A percentile compares a stretch with the other conserved stretches of the same genome.
phyloP scores from a whole-genome alignment of 345 rosid species.

The Bruguiera gymnorhiza region DNA sequence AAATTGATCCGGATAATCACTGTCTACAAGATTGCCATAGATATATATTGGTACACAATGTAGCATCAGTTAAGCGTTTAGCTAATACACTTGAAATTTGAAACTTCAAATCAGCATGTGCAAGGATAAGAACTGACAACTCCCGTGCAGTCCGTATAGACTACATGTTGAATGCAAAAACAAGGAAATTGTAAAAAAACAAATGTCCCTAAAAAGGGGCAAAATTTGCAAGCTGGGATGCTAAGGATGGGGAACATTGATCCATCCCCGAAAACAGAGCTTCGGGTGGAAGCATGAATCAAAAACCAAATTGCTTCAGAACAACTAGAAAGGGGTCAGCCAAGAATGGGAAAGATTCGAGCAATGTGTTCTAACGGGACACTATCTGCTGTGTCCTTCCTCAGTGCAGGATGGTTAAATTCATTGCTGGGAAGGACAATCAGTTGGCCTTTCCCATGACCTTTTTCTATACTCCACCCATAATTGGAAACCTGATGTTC shows the following conservation, averaged over 20 bases:
- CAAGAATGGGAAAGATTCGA: conserved; percentile 85
- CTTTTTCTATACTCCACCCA: conserved; percentile 82
- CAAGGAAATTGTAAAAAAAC: too few relatives aligned
- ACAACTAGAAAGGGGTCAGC: conserved; percentile 30
- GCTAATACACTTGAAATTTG: too few relatives aligned
- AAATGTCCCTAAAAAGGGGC: too few relatives aligned
- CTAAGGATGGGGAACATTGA: too few relatives aligned
- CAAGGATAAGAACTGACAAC: too few relatives aligned
- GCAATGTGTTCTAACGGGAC: conserved; percentile 82
- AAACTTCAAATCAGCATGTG: too few relatives aligned
- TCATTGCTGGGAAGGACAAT: conserved; percentile 58
- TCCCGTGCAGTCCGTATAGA: too few relatives aligned
- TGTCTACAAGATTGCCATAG: conserved; percentile 15
- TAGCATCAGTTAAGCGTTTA: too few relatives aligned
- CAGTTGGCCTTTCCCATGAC: conserved; percentile 51
- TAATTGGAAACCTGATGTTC: conserved; percentile 62
- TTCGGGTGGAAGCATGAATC: background rate
- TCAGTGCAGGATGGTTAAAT: conserved; percentile 82
- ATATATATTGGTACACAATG: too few relatives aligned
- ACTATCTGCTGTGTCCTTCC: conserved; percentile 63
- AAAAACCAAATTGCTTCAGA: background rate
- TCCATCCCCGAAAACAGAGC: too few relatives aligned
- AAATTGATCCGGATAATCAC: background rate
- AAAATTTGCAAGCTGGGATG: too few relatives aligned
- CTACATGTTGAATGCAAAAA: too few relatives aligned